These are phyloP conservation scores for Dichotomocladium elegans DNA, from an alignment of 371 early-diverging fungal species.

Conservation along the genomic window DNA sequence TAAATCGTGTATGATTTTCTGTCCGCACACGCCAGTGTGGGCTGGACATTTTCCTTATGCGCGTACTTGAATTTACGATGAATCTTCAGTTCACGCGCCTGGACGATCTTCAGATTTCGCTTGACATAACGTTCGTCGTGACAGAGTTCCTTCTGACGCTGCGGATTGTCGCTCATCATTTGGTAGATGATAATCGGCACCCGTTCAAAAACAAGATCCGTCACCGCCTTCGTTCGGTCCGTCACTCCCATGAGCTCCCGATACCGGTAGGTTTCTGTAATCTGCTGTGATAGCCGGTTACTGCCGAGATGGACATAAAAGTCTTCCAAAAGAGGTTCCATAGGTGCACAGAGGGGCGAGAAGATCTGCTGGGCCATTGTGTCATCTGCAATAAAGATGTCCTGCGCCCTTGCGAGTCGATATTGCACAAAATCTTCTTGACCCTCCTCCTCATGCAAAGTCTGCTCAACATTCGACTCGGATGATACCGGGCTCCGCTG, in stretches of 20 bases:
- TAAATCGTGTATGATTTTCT: slow-evolving; percentile 55
- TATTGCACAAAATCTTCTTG: slow-evolving; percentile 50
- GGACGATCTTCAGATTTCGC: slow-evolving; percentile 48
- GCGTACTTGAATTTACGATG: slow-evolving; percentile 63
- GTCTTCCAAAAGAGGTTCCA: slow-evolving; percentile 61
- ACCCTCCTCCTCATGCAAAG: slow-evolving; percentile 7
- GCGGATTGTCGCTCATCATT: slow-evolving; percentile 69
- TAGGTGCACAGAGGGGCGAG: slow-evolving; percentile 66
- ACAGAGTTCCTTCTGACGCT: slow-evolving; percentile 44
- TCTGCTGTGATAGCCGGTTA: slow-evolving; percentile 57
- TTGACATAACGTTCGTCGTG: slow-evolving; percentile 49
- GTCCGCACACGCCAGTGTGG: slow-evolving; percentile 68
- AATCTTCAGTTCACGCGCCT: slow-evolving; percentile 56
- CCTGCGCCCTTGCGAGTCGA: slow-evolving; percentile 62
- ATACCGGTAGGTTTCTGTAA: slow-evolving; percentile 46
- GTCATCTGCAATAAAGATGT: slow-evolving; percentile 83
- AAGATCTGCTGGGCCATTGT: slow-evolving; percentile 73
- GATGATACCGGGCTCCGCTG: slow-evolving; percentile 19
- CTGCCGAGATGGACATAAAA: slow-evolving; percentile 73
- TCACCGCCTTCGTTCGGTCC: slow-evolving; percentile 47
- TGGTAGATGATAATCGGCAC: slow-evolving; percentile 61
- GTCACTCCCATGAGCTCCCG: slow-evolving; percentile 50
- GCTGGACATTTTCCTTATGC: slow-evolving; percentile 47
- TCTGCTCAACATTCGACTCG: slow-evolving; percentile 7
- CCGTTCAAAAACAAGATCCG: slow-evolving; percentile 70